These are phyloP conservation scores for Mucor velutinosus DNA, from an alignment of 371 early-diverging fungal species.

Conservation along the genomic window DNA sequence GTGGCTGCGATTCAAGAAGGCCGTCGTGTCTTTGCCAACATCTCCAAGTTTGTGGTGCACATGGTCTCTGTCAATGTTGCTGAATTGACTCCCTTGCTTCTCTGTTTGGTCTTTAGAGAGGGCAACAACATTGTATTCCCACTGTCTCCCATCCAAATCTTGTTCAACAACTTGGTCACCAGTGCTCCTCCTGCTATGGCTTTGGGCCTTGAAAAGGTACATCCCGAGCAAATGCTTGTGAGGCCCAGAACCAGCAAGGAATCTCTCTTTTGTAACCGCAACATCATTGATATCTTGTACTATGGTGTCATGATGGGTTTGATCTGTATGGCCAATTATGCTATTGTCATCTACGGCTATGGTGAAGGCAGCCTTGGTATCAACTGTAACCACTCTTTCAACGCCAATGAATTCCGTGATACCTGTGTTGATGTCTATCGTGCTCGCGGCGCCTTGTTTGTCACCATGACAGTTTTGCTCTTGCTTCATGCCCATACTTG, in stretches of 20 bases:
- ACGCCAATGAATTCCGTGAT: constrained; percentile 32
- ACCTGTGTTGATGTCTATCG: constrained; percentile 68
- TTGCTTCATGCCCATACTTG: constrained; percentile 76
- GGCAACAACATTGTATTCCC: constrained; percentile 68
- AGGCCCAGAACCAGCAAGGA: constrained; percentile 74
- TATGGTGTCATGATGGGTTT: constrained; percentile 74
- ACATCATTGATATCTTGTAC: constrained; percentile 68
- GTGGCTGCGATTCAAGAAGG: constrained; percentile 84
- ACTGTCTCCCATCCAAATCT: constrained; percentile 80
- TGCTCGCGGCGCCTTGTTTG: constrained; percentile 73
- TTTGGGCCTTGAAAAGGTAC: constrained; percentile 74
- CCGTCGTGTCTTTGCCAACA: constrained; percentile 88
- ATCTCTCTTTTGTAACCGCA: constrained; percentile 69
- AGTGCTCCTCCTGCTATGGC: constrained; percentile 86
- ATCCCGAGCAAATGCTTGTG: constrained; percentile 74
- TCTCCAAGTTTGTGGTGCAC: constrained; percentile 89
- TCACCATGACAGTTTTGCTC: constrained; percentile 64
- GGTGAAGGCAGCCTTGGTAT: constrained; percentile 54
- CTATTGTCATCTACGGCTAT: constrained; percentile 62
- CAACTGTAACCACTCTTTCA: constrained; percentile 56
- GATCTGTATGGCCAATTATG: constrained; percentile 70
- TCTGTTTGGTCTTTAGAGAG: constrained; percentile 74
- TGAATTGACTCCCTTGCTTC: constrained; percentile 67
- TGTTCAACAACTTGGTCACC: constrained; percentile 87
- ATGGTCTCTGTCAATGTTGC: constrained; percentile 87